phyloP scores from a whole-genome alignment of 129 eudicot species.

The carrot (Daucus carota) region DH1_v3.0 NC_030385.2:37662501-37663000 shows the following conservation, averaged over 20 bases:
- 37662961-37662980: neutral
- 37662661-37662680: too few relatives aligned
- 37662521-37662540: neutral
- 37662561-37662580: constrained; percentile 33
- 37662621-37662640: constrained; percentile 49
- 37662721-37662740: neutral
- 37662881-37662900: too few relatives aligned
- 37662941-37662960: neutral
- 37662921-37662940: neutral
- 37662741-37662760: constrained; percentile 5
- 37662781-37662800: constrained; percentile 61
- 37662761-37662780: constrained; percentile 59
- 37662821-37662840: neutral
- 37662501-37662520: neutral
- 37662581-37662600: constrained; percentile 53
- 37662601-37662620: constrained; percentile 50
- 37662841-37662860: too few relatives aligned
- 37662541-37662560: constrained; percentile 3
- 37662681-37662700: too few relatives aligned
- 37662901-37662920: too few relatives aligned
- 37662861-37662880: too few relatives aligned
- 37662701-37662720: too few relatives aligned
- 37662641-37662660: too few relatives aligned
- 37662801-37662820: constrained; percentile 38
- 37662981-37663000: neutral